Base-by-base conservation (phyloP, 2,329 filamentous ascomycete species). In the Fusarium palustre region DNA sequence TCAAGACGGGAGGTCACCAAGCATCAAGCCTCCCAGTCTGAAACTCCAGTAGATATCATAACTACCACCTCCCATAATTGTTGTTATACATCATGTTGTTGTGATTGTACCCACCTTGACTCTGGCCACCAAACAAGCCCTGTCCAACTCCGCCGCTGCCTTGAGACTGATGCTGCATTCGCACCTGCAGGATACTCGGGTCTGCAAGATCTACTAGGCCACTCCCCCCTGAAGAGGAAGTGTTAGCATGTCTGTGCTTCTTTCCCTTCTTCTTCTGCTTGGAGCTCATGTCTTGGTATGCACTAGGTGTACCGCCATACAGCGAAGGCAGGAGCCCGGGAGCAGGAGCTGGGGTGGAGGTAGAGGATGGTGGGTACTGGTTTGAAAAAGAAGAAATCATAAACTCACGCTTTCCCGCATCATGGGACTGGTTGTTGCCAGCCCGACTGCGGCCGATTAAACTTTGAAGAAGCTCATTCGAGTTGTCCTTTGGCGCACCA, bases 221-320 rank as follows among this genome's bases (percentile, higher is more conserved):
- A 92, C 93, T 93, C 90, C 94, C 94, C 87, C 92, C 92, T 90
- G 94, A 97, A 90, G 95, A 98, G 92, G 94, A 97, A 95, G 95
- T 97, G 93, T 97, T 97, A 96, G 94, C 95, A 91, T 97, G 94
- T 91, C 94, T 97, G 88, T 97, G 95, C 93, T 97, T 97, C 90
- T 97, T 97, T 87, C 94, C 94, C 93, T 97, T 97, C 90, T 97
- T 97, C 91, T 97, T 97, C 89, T 97, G 94, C 91, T 97, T 97
- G 85, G 92, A 91, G 85, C 92, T 92, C 85, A 91, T 90, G 81
- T 97, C 94, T 90, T 94, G 92, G 85, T 93, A 93, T 84, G 89
- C 88, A 86, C 92, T 92, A 86, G 91, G 85, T 85, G 92, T 91
- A 80, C 90, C 87, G 84, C 92, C 92, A 86, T 97, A 97, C 87